Base-by-base conservation (phyloP, 495 filamentous ascomycete genomes). In the Aspergillus avenaceus region DNA sequence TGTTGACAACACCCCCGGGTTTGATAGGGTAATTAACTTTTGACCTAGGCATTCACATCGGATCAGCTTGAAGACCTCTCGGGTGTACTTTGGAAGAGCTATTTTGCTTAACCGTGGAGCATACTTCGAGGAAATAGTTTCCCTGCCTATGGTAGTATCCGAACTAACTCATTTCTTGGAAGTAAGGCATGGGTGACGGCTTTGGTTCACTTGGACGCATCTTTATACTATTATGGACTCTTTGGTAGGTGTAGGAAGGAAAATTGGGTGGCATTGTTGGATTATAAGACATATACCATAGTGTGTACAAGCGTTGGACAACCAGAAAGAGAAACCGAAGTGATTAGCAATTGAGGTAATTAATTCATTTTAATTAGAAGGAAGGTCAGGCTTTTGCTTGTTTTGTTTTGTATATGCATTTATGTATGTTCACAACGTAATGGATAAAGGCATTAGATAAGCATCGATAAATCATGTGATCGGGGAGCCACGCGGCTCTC, bases 41-140 rank as follows among this genome's bases (percentile, higher is more conserved):
- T 3, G 13, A 12, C 8, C 5, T 58, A 97, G 92, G 91, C 89
- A 41, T 98, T 98, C 59, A 88, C 88, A 2, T 69, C 82, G 16
- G 92, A 97, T 56, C 93, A 98, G 61, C 78, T 97, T 1, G 93
- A 96, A 65, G 92, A 97, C 65, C 72, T 98, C 18, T 91, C 96
- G 58, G 93, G 93, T 36, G 95, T 97, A 29, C 75, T 99, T 49
- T 99, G 95, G 95, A 97, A 97, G 84, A 96, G 91, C 62, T 99
- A 99, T 64, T 99, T 97, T 75, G 93, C 93, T 48, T 97, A 78
- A 29, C 4, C 12, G 11, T 38, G 34, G 18, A 21, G 34, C 34
- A 38, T 2, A 18, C 14, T 38, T 2, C 34, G 12, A n/a, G 16
- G 34, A 1, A n/a, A 1, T 50, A 8, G 46, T 2, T 23, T n/a